These are phyloP conservation scores for Xylaria sp. DNA, from an alignment of 2,329 filamentous ascomycete species.

Conservation along the genomic window DNA sequence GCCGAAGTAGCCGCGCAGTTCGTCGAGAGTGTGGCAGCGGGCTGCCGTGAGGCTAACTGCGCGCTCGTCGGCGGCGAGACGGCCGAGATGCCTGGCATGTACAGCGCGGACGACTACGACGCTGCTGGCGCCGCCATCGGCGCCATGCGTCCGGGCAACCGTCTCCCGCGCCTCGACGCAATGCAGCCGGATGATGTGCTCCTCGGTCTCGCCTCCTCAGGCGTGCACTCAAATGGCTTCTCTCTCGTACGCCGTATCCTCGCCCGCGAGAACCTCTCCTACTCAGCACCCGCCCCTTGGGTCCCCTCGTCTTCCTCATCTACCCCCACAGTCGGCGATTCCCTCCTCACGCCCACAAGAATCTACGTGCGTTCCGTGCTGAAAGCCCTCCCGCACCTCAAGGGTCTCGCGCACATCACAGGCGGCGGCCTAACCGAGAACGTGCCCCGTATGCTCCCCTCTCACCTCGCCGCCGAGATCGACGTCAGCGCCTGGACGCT, in stretches of 20 bases:
- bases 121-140: constrained; percentile 91
- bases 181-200: constrained; percentile 89
- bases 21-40: constrained; percentile 87
- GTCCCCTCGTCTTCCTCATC: constrained; percentile 55
- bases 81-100: constrained; percentile 98
- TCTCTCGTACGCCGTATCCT: constrained; percentile 94
- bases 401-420: constrained; percentile 96
- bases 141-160: constrained; percentile 74
- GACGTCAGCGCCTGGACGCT: constrained; percentile 80
- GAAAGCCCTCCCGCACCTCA: constrained; percentile 73
- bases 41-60: constrained; percentile 85
- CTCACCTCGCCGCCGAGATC: constrained; percentile 80
- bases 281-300: constrained; percentile 83
- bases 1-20: constrained; percentile 83
- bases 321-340: constrained; percentile 68
- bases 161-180: constrained; percentile 78
- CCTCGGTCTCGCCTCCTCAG: constrained; percentile 84
- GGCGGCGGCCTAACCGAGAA: constrained; percentile 94
- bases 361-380: constrained; percentile 92
- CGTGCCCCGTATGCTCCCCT: constrained; percentile 90
- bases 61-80: constrained; percentile 97
- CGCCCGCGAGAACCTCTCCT: constrained; percentile 75
- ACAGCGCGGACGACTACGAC: constrained; percentile 89
- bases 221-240: constrained; percentile 96
- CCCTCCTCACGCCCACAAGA: constrained; percentile 86